Evolutionary conservation across 2,329 filamentous ascomycete genomes (phyloP), one percentile per base, ranked within the genome.

Genomic region (Fusarium dimerum): DNA sequence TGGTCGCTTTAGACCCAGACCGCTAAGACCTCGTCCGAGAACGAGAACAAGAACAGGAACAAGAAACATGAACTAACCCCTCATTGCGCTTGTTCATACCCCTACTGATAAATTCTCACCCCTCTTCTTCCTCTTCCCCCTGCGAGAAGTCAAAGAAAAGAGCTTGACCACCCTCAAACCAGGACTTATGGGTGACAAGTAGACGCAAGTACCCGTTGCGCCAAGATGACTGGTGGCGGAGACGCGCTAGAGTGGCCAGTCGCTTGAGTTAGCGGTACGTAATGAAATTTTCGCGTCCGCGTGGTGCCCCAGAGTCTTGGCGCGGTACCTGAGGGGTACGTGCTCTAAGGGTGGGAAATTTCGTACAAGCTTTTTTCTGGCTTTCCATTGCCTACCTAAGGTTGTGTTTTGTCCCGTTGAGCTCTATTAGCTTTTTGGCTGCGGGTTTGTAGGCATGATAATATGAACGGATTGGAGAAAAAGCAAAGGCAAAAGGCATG

Each of bases 261-360:
- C 52, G 45, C 10, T 52, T 42, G 32, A 45, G 50, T 48, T 39
- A 44, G 55, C 51, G 48, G 54, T 60, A 58, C 54, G 54, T 60
- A 58, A 60, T 58, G 47, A 26, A 41, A 38, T 47, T 60, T 50
- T 53, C 44, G 50, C 40, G 51, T 45, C 57, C 57, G 52, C 57
- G 57, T 60, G 57, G 54, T 56, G 54, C 51, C 57, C 57, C 57
- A 60, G 57, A 49, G 39, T 55, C 54, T 60, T 60, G 57, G 57
- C 57, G 49, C 30, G 34, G 50, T 60, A 60, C 57, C 44, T 18
- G 10, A n/a, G 45, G 17, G 45, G 47, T 60, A 60, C 57, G 54
- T 52, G 18, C 45, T 51, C 40, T 45, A 53, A 36, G 32, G 10
- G 32, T 36, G 32, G 32, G 13, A 36, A 10, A 4, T 36, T 10